Evolutionary conservation across 495 filamentous ascomycete genomes (phyloP).

Genomic region (Penicillium fimorum): DNA sequence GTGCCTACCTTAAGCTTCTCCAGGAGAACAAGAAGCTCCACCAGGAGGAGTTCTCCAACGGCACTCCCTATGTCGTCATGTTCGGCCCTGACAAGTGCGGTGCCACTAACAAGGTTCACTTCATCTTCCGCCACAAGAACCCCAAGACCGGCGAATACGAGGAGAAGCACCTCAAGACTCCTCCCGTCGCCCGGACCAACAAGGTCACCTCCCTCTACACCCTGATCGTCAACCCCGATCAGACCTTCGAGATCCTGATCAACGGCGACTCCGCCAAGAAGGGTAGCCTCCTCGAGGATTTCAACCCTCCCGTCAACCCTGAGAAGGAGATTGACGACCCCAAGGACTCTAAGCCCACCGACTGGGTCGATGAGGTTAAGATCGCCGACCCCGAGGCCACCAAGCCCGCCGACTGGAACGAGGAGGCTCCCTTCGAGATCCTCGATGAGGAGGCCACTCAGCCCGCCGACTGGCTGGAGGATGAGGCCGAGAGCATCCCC

Average conservation of each 20-base stretch:
- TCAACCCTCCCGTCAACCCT: slow-evolving; percentile 90
- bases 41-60: slow-evolving; percentile 96
- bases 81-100: slow-evolving; percentile 99
- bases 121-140: slow-evolving; percentile 99
- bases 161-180: slow-evolving; percentile 94
- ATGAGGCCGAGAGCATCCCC: slow-evolving; percentile 80
- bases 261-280: slow-evolving; percentile 82
- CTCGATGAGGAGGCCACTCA: slow-evolving; percentile 87
- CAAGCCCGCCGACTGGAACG: slow-evolving; percentile 99
- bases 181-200: slow-evolving; percentile 80
- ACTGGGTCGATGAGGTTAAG: slow-evolving; percentile 91
- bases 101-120: slow-evolving; percentile 99
- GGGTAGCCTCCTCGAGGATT: slow-evolving; percentile 92
- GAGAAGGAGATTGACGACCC: slow-evolving; percentile 94
- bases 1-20: slow-evolving; percentile 98
- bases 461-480: slow-evolving; percentile 94
- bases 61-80: slow-evolving; percentile 98
- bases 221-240: slow-evolving; percentile 90
- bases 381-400: slow-evolving; percentile 90
- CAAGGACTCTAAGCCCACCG: slow-evolving; percentile 89
- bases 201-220: slow-evolving; percentile 95
- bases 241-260: slow-evolving; percentile 87
- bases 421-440: slow-evolving; percentile 95
- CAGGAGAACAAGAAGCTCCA: slow-evolving; percentile 97
- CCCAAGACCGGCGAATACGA: slow-evolving; percentile 99